Conservation (phyloP, 345 rosid genomes). For the Salix arbutifolia region DNA sequence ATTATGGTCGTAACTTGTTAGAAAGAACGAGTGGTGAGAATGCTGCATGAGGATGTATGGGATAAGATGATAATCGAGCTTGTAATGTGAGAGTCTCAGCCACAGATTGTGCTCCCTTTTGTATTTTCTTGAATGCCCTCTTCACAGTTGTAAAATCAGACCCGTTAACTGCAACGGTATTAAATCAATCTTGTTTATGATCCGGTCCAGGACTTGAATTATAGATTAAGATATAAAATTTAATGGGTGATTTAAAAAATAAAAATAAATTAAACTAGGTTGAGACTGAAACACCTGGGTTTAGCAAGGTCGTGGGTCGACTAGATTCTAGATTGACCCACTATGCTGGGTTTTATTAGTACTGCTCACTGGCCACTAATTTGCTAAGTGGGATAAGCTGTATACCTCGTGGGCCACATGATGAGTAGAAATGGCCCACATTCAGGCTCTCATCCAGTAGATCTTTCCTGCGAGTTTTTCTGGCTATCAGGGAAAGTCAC, state of each 20-base stretch:
- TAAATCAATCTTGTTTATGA: too few species aligned
- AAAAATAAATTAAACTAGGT: too few species aligned
- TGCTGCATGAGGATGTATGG: conserved; percentile 22
- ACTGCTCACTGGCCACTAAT: not conserved
- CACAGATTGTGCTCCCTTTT: conserved; percentile 27
- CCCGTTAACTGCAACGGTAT: too few species aligned
- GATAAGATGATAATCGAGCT: conserved; percentile 48
- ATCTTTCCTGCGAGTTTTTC: conserved; percentile 9
- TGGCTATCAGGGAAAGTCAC: conserved; percentile 12
- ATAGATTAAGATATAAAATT: too few species aligned
- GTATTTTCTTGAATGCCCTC: conserved; percentile 5
- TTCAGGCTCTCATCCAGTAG: conserved; percentile 1
- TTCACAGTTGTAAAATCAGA: not conserved
- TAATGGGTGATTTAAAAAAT: too few species aligned
- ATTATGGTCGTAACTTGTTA: conserved; percentile 43
- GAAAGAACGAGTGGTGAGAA: conserved; percentile 55
- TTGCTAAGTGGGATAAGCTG: not conserved
- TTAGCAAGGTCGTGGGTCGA: too few species aligned
- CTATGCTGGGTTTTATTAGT: too few species aligned
- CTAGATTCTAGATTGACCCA: too few species aligned
- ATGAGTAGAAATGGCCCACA: not conserved
- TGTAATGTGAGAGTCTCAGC: conserved; percentile 22
- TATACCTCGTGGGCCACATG: not conserved
- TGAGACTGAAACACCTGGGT: too few species aligned
- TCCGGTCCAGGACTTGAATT: too few species aligned